Percentiles rank a stretch among this genome's conserved stretches.
Evolutionary conservation across 257 asterid genomes (phyloP).

Genomic region (Buddleja alternifolia): DNA sequence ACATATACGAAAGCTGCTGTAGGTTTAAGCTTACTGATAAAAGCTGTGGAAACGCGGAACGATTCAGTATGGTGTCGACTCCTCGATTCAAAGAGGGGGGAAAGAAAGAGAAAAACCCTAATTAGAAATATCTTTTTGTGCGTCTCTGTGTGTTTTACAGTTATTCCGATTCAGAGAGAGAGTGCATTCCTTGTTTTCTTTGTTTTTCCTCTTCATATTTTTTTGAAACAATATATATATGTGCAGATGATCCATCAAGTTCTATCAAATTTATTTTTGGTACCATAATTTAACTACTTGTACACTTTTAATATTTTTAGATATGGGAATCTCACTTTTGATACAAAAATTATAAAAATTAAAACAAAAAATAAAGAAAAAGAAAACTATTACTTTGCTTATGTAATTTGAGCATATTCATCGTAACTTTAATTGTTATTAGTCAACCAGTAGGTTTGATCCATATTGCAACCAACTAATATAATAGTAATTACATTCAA

Average conservation of each 20-base stretch:
- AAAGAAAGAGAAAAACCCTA: slow-evolving; percentile 32
- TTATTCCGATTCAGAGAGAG: slow-evolving; percentile 14
- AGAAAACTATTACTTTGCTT: too few relatives aligned
- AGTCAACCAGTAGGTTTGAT: too few relatives aligned
- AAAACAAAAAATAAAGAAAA: too few relatives aligned
- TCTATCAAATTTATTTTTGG: neutral
- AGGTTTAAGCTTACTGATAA: neutral
- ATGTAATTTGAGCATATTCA: too few relatives aligned
- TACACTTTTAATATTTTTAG: too few relatives aligned
- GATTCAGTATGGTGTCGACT: neutral
- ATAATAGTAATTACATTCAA: too few relatives aligned
- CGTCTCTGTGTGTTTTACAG: slow-evolving; percentile 1
- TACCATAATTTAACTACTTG: too few relatives aligned
- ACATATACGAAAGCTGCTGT: neutral
- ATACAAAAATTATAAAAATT: too few relatives aligned
- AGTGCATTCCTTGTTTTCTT: neutral
- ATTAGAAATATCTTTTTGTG: neutral
- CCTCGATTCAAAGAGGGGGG: slow-evolving; percentile 17
- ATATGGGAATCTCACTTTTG: too few relatives aligned
- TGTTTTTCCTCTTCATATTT: neutral
- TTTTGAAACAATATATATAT: neutral
- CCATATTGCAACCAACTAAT: too few relatives aligned
- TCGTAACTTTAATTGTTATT: too few relatives aligned
- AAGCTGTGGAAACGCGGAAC: neutral
- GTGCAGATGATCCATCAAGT: neutral